Conservation (phyloP, 2,329 filamentous ascomycete species). For the Chaetomium olivaceum region DNA sequence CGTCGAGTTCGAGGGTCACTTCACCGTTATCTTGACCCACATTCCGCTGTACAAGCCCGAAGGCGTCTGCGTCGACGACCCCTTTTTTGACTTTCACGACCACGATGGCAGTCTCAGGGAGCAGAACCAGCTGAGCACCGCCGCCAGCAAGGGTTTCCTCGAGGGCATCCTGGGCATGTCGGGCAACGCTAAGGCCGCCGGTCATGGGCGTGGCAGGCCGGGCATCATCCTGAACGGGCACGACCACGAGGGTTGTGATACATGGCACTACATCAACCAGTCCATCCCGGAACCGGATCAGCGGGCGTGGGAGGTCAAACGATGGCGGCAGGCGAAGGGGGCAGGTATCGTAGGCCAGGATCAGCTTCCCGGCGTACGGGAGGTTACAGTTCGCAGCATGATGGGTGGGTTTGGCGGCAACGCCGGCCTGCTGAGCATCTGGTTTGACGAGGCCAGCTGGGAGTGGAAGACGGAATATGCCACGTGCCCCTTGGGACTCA, state of each 20-base stretch:
- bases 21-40: constrained; percentile 87
- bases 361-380: constrained; percentile 67
- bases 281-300: constrained; percentile 41
- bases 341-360: constrained; percentile 44
- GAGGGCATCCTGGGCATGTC: constrained; percentile 82
- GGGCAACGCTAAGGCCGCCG: constrained; percentile 58
- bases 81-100: constrained; percentile 77
- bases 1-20: constrained; percentile 63
- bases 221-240: constrained; percentile 90
- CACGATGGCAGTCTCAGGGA: constrained; percentile 73
- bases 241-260: constrained; percentile 93
- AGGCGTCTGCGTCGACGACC: constrained; percentile 80
- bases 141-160: constrained; percentile 73
- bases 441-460: constrained; percentile 74
- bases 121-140: constrained; percentile 82
- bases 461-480: constrained; percentile 82
- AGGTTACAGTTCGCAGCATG: constrained; percentile 95
- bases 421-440: constrained; percentile 81
- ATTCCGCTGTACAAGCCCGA: constrained; percentile 83
- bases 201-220: constrained; percentile 63
- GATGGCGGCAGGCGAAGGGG: constrained; percentile 49
- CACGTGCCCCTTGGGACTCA: constrained; percentile 80
- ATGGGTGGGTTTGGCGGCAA: constrained; percentile 97
- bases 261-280: constrained; percentile 77
- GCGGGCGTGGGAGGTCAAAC: constrained; percentile 50